Evolutionary conservation across 805 yeast genomes (phyloP).

Genomic region (Helenozyma rhizophorensis): DNA sequence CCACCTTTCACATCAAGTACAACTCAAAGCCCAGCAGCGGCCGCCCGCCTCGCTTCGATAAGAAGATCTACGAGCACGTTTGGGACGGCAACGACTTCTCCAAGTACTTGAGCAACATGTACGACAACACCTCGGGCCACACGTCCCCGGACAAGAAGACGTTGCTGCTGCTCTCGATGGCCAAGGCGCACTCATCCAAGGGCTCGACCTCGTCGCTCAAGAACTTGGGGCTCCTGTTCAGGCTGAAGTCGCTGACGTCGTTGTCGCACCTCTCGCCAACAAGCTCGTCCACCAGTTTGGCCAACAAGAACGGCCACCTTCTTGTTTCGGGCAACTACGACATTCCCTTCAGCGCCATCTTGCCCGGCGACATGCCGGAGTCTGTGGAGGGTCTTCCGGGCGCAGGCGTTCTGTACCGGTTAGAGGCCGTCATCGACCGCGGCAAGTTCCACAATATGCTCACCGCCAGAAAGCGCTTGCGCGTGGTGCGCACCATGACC

Average conservation of each 20-base stretch:
- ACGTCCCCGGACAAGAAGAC: neutral
- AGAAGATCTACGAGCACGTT: slow-evolving; percentile 64
- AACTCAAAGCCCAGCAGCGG: slow-evolving; percentile 41
- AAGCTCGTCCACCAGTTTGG: slow-evolving; percentile 23
- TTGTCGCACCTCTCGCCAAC: slow-evolving; percentile 17
- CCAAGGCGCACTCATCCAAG: slow-evolving; percentile 24
- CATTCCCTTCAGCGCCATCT: slow-evolving; percentile 78
- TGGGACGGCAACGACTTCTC: slow-evolving; percentile 70
- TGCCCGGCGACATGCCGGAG: slow-evolving; percentile 84
- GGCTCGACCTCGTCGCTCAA: slow-evolving; percentile 44
- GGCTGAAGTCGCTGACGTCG: slow-evolving; percentile 33
- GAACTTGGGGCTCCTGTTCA: slow-evolving; percentile 25
- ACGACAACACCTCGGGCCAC: slow-evolving; percentile 19
- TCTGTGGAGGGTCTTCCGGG: slow-evolving; percentile 87
- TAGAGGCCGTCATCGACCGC: slow-evolving; percentile 79
- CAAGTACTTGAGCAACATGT: slow-evolving; percentile 31
- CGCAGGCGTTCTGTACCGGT: slow-evolving; percentile 64
- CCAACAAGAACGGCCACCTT: slow-evolving; percentile 31
- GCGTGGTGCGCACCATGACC: slow-evolving; percentile 82
- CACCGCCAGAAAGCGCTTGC: slow-evolving; percentile 62
- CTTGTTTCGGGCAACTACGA: slow-evolving; percentile 78
- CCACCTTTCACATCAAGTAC: slow-evolving; percentile 65
- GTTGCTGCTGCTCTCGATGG: slow-evolving; percentile 5
- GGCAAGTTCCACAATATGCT: slow-evolving; percentile 70
- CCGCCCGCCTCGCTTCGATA: slow-evolving; percentile 50